Evolutionary conservation across 371 early-diverging fungal genomes (phyloP), one percentile per base, ranked within the genome.

Genomic region (Saksenaea oblongispora): DNA sequence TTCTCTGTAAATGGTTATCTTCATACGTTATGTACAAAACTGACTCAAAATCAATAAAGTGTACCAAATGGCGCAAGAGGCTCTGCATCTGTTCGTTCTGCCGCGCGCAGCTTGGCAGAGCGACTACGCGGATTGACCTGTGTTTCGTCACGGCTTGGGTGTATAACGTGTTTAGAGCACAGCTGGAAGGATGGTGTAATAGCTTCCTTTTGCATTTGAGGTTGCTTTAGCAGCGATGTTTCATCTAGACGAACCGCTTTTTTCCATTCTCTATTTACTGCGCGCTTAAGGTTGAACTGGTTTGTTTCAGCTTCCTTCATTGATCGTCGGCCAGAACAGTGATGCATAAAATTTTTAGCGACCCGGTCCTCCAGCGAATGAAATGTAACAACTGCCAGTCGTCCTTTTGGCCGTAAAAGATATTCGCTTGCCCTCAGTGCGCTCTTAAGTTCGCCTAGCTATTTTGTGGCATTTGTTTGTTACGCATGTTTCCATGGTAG

Each of bases 331-430:
- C 75, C 75, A 18, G 72, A 58, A 54, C 77, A 69, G 44, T 76
- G 73, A 26, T 83, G 63, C 54, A 93, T 66, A 42, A 85, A 87
- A 28, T 78, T 70, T 64, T 93, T 93, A 22, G 83, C 89, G 14
- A 90, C 76, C 37, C 86, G 54, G 64, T 93, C 93, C 65, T 93
- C 91, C 9, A 91, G 73, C 0, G 90, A 88, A 63, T 93, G 93
- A 57, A 91, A 91, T 0, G 91, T 87, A 5, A 91, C 87, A 10
- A 78, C 83, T 0, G 80, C 87, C 18, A 89, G 68, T 9, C 78
- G 70, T 2, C 88, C 91, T 15, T 71, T 69, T 0, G 89, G 86
- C 5, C 65, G 60, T 1, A 91, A 72, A 1, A 89, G 68, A 24
- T 70, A 63, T 62, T 84, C 85, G 17, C 89, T 87, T 1, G 83